Percentiles rank a stretch among this genome's conserved stretches.
These are phyloP conservation scores for Coniochaeta pulveracea DNA, from an alignment of 2,329 filamentous ascomycete species.

Conservation along the genomic window DNA sequence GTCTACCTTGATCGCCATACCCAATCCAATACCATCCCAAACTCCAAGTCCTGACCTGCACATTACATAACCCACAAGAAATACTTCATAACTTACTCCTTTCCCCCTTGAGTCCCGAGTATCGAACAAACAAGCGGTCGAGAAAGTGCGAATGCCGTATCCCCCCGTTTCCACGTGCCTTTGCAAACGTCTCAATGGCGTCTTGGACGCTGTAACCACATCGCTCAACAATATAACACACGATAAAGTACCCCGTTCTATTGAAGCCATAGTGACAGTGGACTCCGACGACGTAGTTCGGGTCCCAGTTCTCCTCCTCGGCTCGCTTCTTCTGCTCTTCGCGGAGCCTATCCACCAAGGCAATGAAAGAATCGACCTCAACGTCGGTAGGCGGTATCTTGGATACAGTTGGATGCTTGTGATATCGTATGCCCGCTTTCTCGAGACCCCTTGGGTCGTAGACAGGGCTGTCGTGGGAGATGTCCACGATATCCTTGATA, in stretches of 20 bases:
- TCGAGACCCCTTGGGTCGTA: constrained; percentile 70
- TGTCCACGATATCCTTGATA: constrained; percentile 75
- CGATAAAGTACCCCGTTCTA: constrained; percentile 82
- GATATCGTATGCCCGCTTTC: constrained; percentile 55
- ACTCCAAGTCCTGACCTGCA: too few species aligned
- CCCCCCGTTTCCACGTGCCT: constrained; percentile 60
- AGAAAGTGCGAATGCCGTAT: constrained; percentile 87
- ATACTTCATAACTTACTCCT: too few species aligned
- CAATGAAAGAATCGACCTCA: constrained; percentile 43
- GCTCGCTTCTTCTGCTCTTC: constrained; percentile 36
- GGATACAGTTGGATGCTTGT: constrained; percentile 85
- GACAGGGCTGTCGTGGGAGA: constrained; percentile 80
- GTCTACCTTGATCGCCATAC: too few species aligned
- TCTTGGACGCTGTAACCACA: constrained; percentile 60
- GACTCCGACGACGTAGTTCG: constrained; percentile 56
- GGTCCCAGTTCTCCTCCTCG: constrained; percentile 27
- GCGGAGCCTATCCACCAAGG: constrained; percentile 47
- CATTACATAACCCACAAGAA: too few species aligned
- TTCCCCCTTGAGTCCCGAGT: constrained; percentile 31
- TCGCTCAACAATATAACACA: constrained; percentile 80
- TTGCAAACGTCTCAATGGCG: constrained; percentile 69
- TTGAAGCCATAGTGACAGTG: constrained; percentile 98
- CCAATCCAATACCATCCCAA: too few species aligned
- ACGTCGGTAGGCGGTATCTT: constrained; percentile 65
- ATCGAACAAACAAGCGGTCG: constrained; percentile 72